Evolutionary conservation across 306 rosid genomes (phyloP), one percentile per base, ranked within the genome.

Genomic region (Trichosanthes truncata): DNA sequence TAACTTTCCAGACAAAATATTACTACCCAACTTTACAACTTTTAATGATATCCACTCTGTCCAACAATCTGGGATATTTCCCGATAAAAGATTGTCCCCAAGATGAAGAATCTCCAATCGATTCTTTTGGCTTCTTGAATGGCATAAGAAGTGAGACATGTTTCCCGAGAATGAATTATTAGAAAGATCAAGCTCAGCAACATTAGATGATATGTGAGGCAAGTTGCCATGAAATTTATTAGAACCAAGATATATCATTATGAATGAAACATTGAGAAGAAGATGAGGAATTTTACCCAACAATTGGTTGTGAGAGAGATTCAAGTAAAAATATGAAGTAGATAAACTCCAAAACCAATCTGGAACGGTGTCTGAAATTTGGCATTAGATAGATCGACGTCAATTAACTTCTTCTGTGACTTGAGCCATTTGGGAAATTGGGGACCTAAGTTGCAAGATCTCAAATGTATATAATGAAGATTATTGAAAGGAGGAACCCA

Each of bases 351-450:
- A 76, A 75, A 81, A 52, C 84, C 80, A 81, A 21, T 52, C 13
- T 0, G 69, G 49, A 17, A 62, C 52, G 17, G 35, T 62, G 43
- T 57, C 40, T 62, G 69, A 75, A 6, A 81, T 49, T 63, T 14
- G 35, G 83, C 8, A 43, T 51, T 62, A 7, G 83, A 75, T 65
- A 81, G n/a, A 40, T 36, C 49, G 3, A 67, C 0, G 0, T 6
- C 3, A 0, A 0, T 0, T 43, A 84, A 74, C 4, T 72, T 0
- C 11, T 17, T 60, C 53, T 69, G 81, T 21, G 83, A 79, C 0
- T 18, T 48, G 72, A 82, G 61, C 88, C 83, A 82, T 33, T 60
- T 45, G 23, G 81, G 83, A 82, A 82, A 82, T 7, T 9, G 33
- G 1, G 81, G 80, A 43, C 83, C 77, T 20, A 82, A 60, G 2